Percentiles rank a stretch among this genome's conserved stretches.
These are phyloP conservation scores for Chloranthus sessilifolius DNA, from an alignment of 164 flowering plant species.

Conservation along the genomic window DNA sequence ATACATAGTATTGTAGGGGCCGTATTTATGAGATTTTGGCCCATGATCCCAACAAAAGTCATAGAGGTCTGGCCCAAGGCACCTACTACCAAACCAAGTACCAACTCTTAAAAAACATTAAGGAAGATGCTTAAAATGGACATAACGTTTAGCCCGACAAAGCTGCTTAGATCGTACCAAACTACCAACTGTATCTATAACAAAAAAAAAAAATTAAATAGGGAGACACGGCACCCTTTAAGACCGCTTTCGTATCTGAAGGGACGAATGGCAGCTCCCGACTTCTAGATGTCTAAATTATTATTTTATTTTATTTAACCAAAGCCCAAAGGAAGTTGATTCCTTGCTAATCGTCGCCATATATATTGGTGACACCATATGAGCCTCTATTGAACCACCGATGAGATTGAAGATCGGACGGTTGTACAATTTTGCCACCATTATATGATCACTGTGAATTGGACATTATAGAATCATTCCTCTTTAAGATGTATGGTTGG, in stretches of 20 bases:
- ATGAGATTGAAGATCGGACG: too few species aligned
- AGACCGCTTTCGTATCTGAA: slow-evolving; percentile 1
- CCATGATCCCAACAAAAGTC: too few species aligned
- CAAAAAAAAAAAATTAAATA: neutral
- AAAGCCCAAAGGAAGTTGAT: neutral
- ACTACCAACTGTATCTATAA: neutral
- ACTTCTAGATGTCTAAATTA: neutral
- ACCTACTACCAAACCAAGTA: neutral
- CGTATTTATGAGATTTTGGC: too few species aligned
- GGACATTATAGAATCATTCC: too few species aligned
- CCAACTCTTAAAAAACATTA: neutral
- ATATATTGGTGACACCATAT: too few species aligned
- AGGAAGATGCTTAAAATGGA: neutral
- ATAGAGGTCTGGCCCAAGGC: too few species aligned
- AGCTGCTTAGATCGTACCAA: neutral
- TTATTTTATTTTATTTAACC: too few species aligned
- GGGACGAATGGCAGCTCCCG: slow-evolving; percentile 3
- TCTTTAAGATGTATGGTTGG: too few species aligned
- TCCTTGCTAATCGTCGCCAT: neutral
- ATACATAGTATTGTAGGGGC: too few species aligned
- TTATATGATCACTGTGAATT: too few species aligned
- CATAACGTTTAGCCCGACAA: neutral
- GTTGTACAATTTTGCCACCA: too few species aligned
- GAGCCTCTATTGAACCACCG: too few species aligned
- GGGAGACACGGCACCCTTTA: neutral